Evolutionary conservation across 306 rosid genomes (phyloP).

Genomic region (Cucumis melo): DNA sequence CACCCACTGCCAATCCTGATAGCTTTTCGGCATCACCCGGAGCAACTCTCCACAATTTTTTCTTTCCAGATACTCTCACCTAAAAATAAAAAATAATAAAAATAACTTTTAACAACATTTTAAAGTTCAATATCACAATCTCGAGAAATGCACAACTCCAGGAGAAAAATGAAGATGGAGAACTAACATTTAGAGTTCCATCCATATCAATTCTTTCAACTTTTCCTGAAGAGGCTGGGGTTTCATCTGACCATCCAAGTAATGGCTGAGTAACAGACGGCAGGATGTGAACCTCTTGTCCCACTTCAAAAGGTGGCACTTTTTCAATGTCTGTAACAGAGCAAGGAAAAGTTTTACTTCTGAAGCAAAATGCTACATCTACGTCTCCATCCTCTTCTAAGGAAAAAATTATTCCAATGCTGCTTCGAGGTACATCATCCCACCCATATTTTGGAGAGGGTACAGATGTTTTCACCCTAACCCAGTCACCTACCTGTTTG

Average conservation of each 20-base stretch:
- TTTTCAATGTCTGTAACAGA: slow-evolving; percentile 94
- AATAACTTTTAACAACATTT: background rate
- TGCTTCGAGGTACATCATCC: slow-evolving; percentile 87
- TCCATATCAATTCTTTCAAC: slow-evolving; percentile 82
- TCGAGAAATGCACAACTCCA: background rate
- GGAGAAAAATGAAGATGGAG: background rate
- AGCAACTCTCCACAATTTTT: slow-evolving; percentile 83
- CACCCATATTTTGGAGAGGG: slow-evolving; percentile 97
- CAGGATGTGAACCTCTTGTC: slow-evolving; percentile 73
- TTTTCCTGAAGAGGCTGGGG: slow-evolving; percentile 86
- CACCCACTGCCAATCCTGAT: slow-evolving; percentile 97
- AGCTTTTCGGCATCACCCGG: slow-evolving; percentile 96
- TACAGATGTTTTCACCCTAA: slow-evolving; percentile 89
- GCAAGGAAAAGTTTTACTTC: slow-evolving; percentile 82
- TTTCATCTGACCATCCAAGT: slow-evolving; percentile 96
- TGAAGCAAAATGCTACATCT: slow-evolving; percentile 95
- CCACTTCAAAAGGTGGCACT: slow-evolving; percentile 80
- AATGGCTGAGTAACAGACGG: slow-evolving; percentile 74
- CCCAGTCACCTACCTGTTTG: slow-evolving; percentile 94
- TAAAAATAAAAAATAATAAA: slow-evolving; percentile 14
- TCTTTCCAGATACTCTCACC: slow-evolving; percentile 80
- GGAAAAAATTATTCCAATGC: slow-evolving; percentile 84
- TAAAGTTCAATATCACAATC: background rate
- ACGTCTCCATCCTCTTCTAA: slow-evolving; percentile 94
- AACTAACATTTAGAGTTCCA: slow-evolving; percentile 88